These are phyloP conservation scores for Russula griseocarnosa DNA, from an alignment of 768 basidiomycete genomes.

Conservation along the genomic window DNA sequence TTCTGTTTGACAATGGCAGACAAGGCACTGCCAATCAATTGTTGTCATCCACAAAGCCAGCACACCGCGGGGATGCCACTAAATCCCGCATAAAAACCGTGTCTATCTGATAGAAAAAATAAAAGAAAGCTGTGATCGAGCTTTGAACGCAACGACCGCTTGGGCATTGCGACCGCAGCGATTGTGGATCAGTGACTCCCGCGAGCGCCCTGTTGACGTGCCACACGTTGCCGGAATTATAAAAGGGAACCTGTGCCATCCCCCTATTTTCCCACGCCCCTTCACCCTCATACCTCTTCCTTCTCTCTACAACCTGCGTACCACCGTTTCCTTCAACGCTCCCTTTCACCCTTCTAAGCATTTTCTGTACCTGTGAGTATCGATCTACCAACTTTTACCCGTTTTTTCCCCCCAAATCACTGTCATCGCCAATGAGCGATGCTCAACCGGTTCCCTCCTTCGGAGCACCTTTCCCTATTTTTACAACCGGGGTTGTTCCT, in stretches of 20 bases:
- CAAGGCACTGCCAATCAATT: neutral
- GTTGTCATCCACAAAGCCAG: neutral
- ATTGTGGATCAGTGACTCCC: constrained; percentile 7
- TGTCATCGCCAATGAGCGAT: neutral
- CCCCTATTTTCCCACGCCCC: constrained; percentile 32
- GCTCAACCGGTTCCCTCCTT: constrained; percentile 6
- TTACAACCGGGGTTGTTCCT: neutral
- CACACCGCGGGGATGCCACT: neutral
- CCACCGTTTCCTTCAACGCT: constrained; percentile 15
- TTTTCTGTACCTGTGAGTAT: constrained; percentile 17
- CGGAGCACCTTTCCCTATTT: constrained; percentile 11
- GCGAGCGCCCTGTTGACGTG: constrained; percentile 16
- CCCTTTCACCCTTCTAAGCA: constrained; percentile 14
- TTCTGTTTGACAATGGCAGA: neutral
- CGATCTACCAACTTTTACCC: neutral
- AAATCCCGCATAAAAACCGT: neutral
- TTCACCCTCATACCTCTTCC: constrained; percentile 30
- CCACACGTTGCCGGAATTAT: constrained; percentile 28
- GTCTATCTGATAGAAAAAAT: neutral
- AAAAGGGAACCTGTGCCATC: constrained; percentile 27
- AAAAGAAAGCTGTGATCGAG: neutral
- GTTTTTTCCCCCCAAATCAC: neutral
- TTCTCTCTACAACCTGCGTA: constrained; percentile 24
- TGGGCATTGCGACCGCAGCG: neutral
- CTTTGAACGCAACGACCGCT: too few species aligned